Evolutionary conservation across 2,329 filamentous ascomycete genomes (phyloP).

Genomic region (Fusarium sambucinum): DNA sequence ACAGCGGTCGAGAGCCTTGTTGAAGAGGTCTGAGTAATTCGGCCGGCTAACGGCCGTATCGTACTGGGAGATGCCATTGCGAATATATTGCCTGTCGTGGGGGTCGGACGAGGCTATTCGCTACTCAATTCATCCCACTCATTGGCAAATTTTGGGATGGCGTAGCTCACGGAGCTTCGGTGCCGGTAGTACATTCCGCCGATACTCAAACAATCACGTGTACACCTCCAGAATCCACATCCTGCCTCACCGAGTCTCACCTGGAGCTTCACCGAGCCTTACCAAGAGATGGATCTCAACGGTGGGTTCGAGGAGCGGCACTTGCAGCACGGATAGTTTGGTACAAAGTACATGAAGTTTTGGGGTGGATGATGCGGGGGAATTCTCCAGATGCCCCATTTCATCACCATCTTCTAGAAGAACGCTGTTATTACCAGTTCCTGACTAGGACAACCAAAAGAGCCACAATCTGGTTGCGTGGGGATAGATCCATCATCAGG

Average conservation of each 20-base stretch:
- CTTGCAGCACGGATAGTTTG: conserved; percentile 49
- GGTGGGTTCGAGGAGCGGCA: conserved; percentile 42
- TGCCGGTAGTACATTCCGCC: conserved; percentile 33
- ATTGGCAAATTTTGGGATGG: conserved; percentile 44
- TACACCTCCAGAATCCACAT: accelerated
- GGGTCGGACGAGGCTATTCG: conserved; percentile 37
- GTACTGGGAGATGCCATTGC: conserved; percentile 50
- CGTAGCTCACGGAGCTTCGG: conserved; percentile 18
- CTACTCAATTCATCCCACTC: conserved; percentile 33
- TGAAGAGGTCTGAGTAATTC: conserved; percentile 38
- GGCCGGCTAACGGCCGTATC: conserved; percentile 47
- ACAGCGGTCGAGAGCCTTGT: conserved; percentile 20
- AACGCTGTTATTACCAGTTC: conserved; percentile 40
- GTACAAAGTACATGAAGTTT: conserved; percentile 47
- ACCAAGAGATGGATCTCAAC: conserved; percentile 42
- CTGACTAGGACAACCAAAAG: conserved; percentile 43
- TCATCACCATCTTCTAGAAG: conserved; percentile 45
- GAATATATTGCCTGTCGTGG: conserved; percentile 34
- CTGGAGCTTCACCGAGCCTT: conserved; percentile 33
- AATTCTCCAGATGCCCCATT: conserved; percentile 48
- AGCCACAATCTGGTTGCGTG: conserved; percentile 39
- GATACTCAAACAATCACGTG: conserved; percentile 25
- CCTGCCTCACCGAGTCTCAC: conserved; percentile 25
- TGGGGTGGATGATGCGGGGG: conserved; percentile 47
- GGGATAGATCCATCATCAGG: conserved; percentile 39